Evolutionary conservation across 495 filamentous ascomycete genomes (phyloP).

Genomic region (Hypomontagnella submonticulosa): DNA sequence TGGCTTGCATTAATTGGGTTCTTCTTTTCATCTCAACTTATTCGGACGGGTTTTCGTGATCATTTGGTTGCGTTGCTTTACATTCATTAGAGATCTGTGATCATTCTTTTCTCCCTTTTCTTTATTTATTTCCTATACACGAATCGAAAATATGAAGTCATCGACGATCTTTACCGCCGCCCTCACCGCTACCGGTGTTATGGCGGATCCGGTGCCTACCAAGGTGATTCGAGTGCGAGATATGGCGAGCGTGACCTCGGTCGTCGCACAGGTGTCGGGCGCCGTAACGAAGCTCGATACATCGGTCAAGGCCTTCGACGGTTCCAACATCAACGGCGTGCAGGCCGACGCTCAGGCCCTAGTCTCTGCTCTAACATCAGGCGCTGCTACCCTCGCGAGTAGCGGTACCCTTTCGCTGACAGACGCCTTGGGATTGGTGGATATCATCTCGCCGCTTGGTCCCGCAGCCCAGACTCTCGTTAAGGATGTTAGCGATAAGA

Average conservation of each 20-base stretch:
- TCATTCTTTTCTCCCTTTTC: slow-evolving; percentile 16
- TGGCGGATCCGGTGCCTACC: slow-evolving; percentile 36
- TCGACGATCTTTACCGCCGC: slow-evolving; percentile 50
- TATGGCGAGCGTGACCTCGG: slow-evolving; percentile 46
- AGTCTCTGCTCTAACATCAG: slow-evolving; percentile 49
- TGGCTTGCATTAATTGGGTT: slow-evolving; percentile 9
- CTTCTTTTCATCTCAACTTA: slow-evolving; percentile 21
- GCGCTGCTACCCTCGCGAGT: slow-evolving; percentile 44
- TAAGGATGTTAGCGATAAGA: slow-evolving; percentile 50
- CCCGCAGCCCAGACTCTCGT: slow-evolving; percentile 47
- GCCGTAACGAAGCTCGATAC: slow-evolving; percentile 51
- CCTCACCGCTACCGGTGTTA: slow-evolving; percentile 25
- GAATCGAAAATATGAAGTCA: slow-evolving; percentile 54
- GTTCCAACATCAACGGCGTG: slow-evolving; percentile 45
- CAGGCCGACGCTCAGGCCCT: slow-evolving; percentile 50
- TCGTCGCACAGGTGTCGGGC: slow-evolving; percentile 46
- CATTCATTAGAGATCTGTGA: slow-evolving; percentile 37
- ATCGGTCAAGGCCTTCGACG: slow-evolving; percentile 51
- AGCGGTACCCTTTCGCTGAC: slow-evolving; percentile 40
- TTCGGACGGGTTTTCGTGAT: slow-evolving; percentile 8
- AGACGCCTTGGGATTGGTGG: slow-evolving; percentile 51
- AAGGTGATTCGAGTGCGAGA: slow-evolving; percentile 48
- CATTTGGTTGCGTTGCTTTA: slow-evolving; percentile 1
- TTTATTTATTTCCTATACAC: slow-evolving; percentile 1
- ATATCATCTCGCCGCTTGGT: slow-evolving; percentile 50